Evolutionary conservation across 2,329 filamentous ascomycete species (phyloP), one percentile per base, ranked within the genome.

Genomic region (Anisogramma anomala): DNA sequence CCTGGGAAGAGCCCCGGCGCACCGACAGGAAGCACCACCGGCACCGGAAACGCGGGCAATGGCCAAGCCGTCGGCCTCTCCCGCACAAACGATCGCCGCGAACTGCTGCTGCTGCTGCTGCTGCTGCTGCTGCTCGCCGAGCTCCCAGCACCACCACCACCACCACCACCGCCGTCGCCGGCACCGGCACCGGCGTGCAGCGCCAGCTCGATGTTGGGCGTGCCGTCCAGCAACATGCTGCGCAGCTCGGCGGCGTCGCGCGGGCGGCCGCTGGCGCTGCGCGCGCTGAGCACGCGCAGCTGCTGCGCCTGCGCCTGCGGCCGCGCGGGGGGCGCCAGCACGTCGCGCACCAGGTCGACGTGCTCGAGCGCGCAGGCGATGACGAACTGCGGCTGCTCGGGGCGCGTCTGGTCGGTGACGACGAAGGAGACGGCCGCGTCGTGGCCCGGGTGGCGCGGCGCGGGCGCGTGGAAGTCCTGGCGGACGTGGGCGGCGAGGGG

Each of bases 141-240:
- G n/a, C n/a, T n/a, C n/a, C n/a, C n/a, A n/a, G n/a, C n/a, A n/a
- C n/a, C n/a, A n/a, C n/a, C n/a, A n/a, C n/a, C n/a, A n/a, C n/a
- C n/a, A n/a, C n/a, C n/a, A n/a, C n/a, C n/a, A n/a, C n/a, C n/a
- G n/a, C n/a, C n/a, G n/a, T n/a, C n/a, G n/a, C n/a, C n/a, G 26
- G 26, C 11, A 25, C 11, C 14, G 28, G n/a, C n/a, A 7, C 14
- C 17, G 4, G 9, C 28, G 10, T 43, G 44, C 4, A 46, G 33
- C 6, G 33, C 33, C 19, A 46, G 41, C 26, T 43, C 41, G 23
- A 46, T 41, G n/a, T 42, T 46, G 2, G 44, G 41, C 11, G 36
- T 46, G 18, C 44, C 44, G 19, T 46, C 44, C 14, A 46, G 13
- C 25, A 46, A 6, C 41, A 46, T 43, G 30, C 41, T 46, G 23